Evolutionary conservation across 2,329 filamentous ascomycete genomes (phyloP).

Genomic region (Cytospora leucostoma): DNA sequence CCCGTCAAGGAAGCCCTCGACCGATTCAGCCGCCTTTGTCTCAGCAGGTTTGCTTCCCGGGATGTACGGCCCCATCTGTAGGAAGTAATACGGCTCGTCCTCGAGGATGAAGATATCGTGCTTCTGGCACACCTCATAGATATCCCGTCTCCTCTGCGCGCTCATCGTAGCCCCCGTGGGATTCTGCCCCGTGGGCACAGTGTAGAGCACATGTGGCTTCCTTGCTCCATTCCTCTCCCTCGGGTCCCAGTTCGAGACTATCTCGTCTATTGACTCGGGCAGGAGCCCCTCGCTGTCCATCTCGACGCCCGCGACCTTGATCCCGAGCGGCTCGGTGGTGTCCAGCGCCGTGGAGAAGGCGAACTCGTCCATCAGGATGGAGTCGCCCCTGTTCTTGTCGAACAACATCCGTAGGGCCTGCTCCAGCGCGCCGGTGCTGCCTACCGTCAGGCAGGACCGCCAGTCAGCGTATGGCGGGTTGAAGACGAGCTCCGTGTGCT

Average conservation of each 20-base stretch:
- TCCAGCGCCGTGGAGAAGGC: conserved; percentile 76
- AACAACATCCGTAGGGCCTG: conserved; percentile 82
- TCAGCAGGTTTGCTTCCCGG: conserved; percentile 53
- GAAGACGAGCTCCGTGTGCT: conserved; percentile 92
- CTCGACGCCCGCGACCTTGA: conserved; percentile 51
- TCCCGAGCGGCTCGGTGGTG: conserved; percentile 56
- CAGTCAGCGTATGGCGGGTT: conserved; percentile 88
- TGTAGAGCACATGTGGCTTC: conserved; percentile 60
- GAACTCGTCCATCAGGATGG: conserved; percentile 85
- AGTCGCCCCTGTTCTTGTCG: conserved; percentile 67
- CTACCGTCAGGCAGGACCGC: conserved; percentile 79
- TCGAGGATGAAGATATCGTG: conserved; percentile 87
- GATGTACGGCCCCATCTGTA: conserved; percentile 78
- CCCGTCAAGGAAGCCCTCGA: conserved; percentile 72
- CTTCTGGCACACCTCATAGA: conserved; percentile 79
- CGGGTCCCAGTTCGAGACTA: conserved; percentile 54
- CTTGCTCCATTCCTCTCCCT: conserved; percentile 43
- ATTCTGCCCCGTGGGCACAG: conserved; percentile 79
- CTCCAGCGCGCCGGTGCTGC: conserved; percentile 84
- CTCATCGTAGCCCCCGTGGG: conserved; percentile 85
- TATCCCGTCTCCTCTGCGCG: conserved; percentile 63
- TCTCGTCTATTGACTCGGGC: conserved; percentile 52
- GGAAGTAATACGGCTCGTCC: conserved; percentile 93
- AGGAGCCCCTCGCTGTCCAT: conserved; percentile 58
- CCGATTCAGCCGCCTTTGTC: conserved; percentile 57